phyloP scores from a whole-genome alignment of 345 rosid genomes.

The Melaleuca alternifolia region DNA sequence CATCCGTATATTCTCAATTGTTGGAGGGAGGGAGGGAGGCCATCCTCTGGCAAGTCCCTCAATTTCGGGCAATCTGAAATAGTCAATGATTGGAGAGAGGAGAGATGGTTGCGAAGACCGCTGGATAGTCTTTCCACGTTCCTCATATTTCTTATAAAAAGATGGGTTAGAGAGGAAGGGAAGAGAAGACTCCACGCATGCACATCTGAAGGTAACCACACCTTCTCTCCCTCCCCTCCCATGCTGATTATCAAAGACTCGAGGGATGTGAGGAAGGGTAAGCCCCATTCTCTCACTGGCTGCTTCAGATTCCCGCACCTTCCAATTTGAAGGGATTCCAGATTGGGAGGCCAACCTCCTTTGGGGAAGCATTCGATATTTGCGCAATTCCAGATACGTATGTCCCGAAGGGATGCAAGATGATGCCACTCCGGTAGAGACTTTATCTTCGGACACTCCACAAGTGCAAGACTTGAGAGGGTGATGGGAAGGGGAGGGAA shows the following conservation, averaged over 20 bases:
- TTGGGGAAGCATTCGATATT: not conserved
- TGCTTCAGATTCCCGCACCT: rapidly evolving
- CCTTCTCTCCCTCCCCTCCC: not conserved
- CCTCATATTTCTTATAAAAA: too few species aligned
- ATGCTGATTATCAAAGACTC: rapidly evolving
- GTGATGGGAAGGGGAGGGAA: not conserved
- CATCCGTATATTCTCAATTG: rapidly evolving
- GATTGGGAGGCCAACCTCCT: not conserved
- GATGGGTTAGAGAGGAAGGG: not conserved
- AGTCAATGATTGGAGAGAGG: too few species aligned
- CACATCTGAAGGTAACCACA: not conserved
- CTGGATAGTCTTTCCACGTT: too few species aligned
- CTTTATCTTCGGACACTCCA: too few species aligned
- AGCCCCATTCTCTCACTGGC: not conserved
- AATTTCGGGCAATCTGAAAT: too few species aligned
- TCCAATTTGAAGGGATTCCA: rapidly evolving
- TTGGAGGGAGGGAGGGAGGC: not conserved
- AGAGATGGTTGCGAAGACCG: too few species aligned
- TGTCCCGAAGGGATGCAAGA: too few species aligned
- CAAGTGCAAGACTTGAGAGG: not conserved
- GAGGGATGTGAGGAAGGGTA: not conserved
- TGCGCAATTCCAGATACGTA: too few species aligned
- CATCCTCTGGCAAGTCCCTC: too few species aligned
- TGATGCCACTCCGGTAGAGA: too few species aligned
- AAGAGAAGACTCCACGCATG: not conserved